These are phyloP conservation scores for Diplosphaera chodatii DNA, from an alignment of 139 green algal species.

Conservation along the genomic window DNA sequence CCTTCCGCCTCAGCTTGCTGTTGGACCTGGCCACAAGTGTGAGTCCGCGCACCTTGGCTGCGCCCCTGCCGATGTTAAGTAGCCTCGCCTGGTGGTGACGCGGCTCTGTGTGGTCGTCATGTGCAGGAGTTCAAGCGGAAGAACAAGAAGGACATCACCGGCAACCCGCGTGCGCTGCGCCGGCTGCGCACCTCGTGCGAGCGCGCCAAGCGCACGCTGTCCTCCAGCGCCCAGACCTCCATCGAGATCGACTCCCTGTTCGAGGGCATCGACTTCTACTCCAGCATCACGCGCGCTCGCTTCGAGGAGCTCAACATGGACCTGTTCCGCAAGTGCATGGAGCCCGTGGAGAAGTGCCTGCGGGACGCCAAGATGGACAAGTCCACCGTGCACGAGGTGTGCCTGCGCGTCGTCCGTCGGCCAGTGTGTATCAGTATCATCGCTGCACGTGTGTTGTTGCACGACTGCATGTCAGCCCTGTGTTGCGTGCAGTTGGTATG, in stretches of 20 bases:
- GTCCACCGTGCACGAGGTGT: slow-evolving; percentile 32
- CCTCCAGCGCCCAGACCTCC: slow-evolving; percentile 75
- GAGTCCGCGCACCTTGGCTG: neutral
- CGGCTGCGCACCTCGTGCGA: slow-evolving; percentile 71
- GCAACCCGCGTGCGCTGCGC: slow-evolving; percentile 71
- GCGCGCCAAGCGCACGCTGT: slow-evolving; percentile 87
- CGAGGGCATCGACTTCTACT: slow-evolving; percentile 97
- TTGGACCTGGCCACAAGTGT: too few relatives aligned
- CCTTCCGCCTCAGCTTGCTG: too few relatives aligned
- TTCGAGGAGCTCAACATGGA: slow-evolving; percentile 99
- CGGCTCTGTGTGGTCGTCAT: too few relatives aligned
- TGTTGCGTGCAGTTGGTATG: too few relatives aligned
- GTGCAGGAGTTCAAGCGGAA: slow-evolving; percentile 97
- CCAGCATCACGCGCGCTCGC: slow-evolving; percentile 89
- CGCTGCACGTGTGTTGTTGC: too few relatives aligned
- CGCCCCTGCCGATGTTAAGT: too few relatives aligned
- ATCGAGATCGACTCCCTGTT: slow-evolving; percentile 97
- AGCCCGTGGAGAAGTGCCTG: slow-evolving; percentile 92
- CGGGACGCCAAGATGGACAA: slow-evolving; percentile 87
- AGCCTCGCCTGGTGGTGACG: too few relatives aligned
- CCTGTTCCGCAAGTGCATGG: slow-evolving; percentile 99
- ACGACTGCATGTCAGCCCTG: too few relatives aligned
- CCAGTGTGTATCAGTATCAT: too few relatives aligned
- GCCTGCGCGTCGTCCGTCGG: too few relatives aligned
- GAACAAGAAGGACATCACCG: slow-evolving; percentile 95